These are phyloP conservation scores for Coniochaeta prunicola DNA, from an alignment of 2,329 filamentous ascomycete genomes.

Conservation along the genomic window DNA sequence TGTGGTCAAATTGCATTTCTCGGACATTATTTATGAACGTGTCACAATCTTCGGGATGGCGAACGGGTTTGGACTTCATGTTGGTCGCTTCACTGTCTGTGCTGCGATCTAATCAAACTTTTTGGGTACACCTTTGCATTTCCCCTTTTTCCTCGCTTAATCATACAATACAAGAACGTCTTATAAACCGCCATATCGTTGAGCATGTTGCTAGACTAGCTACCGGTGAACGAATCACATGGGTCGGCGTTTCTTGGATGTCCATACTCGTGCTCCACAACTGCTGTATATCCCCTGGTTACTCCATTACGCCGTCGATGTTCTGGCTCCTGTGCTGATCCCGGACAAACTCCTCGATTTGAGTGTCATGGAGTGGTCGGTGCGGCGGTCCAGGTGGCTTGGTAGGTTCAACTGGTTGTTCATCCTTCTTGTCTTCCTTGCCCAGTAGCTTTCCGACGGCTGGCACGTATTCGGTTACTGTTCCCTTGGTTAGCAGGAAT, in stretches of 20 bases:
- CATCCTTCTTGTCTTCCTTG: slow-evolving; percentile 17
- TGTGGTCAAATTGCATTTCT: neutral
- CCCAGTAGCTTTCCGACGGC: slow-evolving; percentile 33
- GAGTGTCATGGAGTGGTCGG: slow-evolving; percentile 36
- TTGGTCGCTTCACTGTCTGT: neutral
- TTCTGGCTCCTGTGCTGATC: slow-evolving; percentile 43
- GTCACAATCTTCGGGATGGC: neutral
- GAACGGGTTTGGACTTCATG: neutral
- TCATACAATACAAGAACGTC: neutral
- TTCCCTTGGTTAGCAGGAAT: neutral
- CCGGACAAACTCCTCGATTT: slow-evolving; percentile 45
- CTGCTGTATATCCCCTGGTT: no score
- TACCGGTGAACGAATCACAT: neutral
- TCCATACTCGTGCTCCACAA: no score
- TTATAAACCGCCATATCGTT: neutral
- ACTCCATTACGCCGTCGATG: slow-evolving; percentile 3
- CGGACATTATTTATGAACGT: neutral
- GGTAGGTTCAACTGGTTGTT: slow-evolving; percentile 7
- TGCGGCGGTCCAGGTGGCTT: slow-evolving; percentile 28
- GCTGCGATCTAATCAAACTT: neutral
- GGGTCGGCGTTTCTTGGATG: no score
- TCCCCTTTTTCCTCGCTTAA: neutral
- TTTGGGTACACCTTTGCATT: neutral
- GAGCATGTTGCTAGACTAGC: neutral
- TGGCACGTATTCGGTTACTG: slow-evolving; percentile 31